phyloP scores from a whole-genome alignment of 2,329 filamentous ascomycete species.

The Sclerotinia nivalis region DNA sequence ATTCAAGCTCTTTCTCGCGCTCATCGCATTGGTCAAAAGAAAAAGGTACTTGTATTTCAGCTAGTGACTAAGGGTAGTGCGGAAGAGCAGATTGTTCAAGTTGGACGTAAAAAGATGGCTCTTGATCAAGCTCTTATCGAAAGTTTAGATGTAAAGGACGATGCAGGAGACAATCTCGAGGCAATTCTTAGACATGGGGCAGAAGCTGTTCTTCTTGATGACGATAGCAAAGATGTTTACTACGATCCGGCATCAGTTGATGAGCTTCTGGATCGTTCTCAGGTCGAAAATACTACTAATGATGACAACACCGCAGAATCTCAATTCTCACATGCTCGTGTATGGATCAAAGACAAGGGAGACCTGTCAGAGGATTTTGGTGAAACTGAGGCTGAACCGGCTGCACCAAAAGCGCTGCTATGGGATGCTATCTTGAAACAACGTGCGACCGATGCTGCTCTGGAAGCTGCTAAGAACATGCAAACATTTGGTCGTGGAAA shows the following conservation, averaged over 20 bases:
- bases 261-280: conserved; percentile 82
- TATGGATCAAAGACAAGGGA: conserved; percentile 85
- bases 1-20: conserved; percentile 93
- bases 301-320: conserved; percentile 68
- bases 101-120: conserved; percentile 93
- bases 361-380: conserved; percentile 64
- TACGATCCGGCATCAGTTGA: conserved; percentile 86
- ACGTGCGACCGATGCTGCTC: conserved; percentile 75
- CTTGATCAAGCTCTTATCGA: conserved; percentile 95
- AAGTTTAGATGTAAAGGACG: conserved; percentile 81
- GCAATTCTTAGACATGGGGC: conserved; percentile 87
- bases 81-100: conserved; percentile 95
- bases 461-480: conserved; percentile 65
- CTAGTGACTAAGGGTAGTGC: conserved; percentile 85
- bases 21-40: conserved; percentile 93
- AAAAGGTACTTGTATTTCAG: conserved; percentile 94
- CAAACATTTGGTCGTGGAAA: conserved; percentile 85
- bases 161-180: conserved; percentile 77
- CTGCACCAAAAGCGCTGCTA: conserved; percentile 63
- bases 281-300: conserved; percentile 70
- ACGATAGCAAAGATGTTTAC: conserved; percentile 69
- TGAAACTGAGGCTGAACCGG: conserved; percentile 52
- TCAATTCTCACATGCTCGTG: conserved; percentile 84
- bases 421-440: conserved; percentile 91
- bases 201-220: conserved; percentile 79